Evolutionary conservation across 768 basidiomycete genomes (phyloP).

Genomic region (Amanita fuliginea): DNA sequence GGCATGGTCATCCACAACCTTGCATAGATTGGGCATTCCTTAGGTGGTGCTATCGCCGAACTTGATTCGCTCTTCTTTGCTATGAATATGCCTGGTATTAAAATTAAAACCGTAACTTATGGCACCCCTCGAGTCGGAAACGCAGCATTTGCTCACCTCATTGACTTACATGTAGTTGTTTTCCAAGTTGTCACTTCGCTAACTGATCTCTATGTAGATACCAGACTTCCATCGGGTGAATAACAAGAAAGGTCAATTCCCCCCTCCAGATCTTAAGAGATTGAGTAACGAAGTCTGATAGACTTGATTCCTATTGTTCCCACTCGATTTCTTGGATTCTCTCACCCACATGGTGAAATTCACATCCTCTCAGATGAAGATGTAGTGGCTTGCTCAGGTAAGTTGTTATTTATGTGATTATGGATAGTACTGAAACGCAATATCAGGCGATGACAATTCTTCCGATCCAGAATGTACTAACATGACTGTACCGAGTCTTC

Average conservation of each 20-base stretch:
- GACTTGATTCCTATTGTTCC: constrained; percentile 50
- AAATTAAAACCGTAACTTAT: constrained; percentile 33
- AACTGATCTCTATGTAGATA: constrained; percentile 12
- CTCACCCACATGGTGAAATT: constrained; percentile 42
- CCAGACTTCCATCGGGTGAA: constrained; percentile 29
- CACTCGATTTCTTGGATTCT: constrained; percentile 35
- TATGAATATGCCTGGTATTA: constrained; percentile 31
- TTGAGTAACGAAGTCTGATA: constrained; percentile 5
- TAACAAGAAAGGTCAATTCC: constrained; percentile 22
- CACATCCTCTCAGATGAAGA: constrained; percentile 33
- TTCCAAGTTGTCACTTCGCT: not conserved
- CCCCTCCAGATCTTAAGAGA: not conserved
- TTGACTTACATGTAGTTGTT: constrained; percentile 28
- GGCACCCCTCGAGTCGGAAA: constrained; percentile 45
- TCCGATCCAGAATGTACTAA: constrained; percentile 44
- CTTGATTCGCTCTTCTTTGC: constrained; percentile 38
- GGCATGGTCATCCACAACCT: constrained; percentile 4
- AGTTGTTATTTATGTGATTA: not conserved
- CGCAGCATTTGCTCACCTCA: constrained; percentile 34
- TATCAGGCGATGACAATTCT: constrained; percentile 41
- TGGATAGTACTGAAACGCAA: not conserved
- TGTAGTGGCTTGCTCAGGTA: constrained; percentile 27
- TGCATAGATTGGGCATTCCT: constrained; percentile 34
- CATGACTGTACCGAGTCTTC: constrained; percentile 40
- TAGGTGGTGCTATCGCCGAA: constrained; percentile 42